Evolutionary conservation across 805 yeast genomes (phyloP).

Genomic region (Candida caryicola): DNA sequence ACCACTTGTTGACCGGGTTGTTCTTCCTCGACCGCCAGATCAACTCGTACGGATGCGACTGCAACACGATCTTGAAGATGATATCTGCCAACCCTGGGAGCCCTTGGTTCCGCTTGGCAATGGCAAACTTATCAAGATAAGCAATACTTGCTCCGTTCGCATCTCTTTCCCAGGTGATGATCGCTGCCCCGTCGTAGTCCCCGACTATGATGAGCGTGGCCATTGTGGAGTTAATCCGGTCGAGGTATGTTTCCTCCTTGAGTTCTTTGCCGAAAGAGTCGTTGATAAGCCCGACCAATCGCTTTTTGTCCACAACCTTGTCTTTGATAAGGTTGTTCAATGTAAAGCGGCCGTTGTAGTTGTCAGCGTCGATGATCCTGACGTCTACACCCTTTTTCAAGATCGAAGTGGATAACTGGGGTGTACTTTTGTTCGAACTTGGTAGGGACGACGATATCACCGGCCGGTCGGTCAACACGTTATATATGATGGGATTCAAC

Average conservation of each 20-base stretch:
- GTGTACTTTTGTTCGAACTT: conserved; percentile 49
- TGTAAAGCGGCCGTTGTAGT: conserved; percentile 35
- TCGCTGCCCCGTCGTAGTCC: conserved; percentile 93
- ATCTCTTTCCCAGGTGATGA: conserved; percentile 75
- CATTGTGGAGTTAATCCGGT: conserved; percentile 60
- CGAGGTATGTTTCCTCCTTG: conserved; percentile 63
- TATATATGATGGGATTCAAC: conserved; percentile 84
- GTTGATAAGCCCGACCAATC: conserved; percentile 62
- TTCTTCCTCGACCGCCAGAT: conserved; percentile 86
- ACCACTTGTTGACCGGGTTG: conserved; percentile 97
- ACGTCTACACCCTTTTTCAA: conserved; percentile 73
- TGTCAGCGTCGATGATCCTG: conserved; percentile 33
- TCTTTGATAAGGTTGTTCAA: conserved; percentile 35
- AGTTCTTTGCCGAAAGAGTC: conserved; percentile 73
- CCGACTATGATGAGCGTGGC: conserved; percentile 86
- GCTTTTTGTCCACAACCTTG: conserved; percentile 49
- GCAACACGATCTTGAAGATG: conserved; percentile 75
- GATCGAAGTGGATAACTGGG: conserved; percentile 72
- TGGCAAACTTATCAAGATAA: conserved; percentile 93
- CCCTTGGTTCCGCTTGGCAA: conserved; percentile 79
- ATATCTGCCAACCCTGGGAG: conserved; percentile 92
- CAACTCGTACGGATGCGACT: conserved; percentile 65
- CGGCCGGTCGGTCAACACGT: conserved; percentile 88
- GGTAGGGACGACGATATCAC: conserved; percentile 89
- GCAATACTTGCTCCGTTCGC: conserved; percentile 44